Percentiles rank a stretch among this genome's conserved stretches.
phyloP scores from a whole-genome alignment of 164 flowering plant genomes.

The Warburgia ugandensis region DNA sequence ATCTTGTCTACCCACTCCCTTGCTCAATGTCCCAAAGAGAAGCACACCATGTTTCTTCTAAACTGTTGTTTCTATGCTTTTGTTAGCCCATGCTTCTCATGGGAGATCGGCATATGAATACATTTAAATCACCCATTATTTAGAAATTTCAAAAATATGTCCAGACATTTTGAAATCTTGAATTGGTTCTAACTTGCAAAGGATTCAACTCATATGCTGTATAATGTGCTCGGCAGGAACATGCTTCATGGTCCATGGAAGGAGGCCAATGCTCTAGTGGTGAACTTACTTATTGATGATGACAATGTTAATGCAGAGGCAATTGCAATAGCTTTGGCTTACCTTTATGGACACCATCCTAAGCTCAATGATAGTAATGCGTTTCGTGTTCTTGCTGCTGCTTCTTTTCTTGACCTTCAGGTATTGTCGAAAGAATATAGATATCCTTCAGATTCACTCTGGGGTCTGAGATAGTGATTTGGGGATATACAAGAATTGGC shows the following conservation, averaged over 20 bases:
- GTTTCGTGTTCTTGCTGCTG: slow-evolving; percentile 96
- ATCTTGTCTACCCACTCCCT: no score
- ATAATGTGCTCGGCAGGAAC: slow-evolving; percentile 49
- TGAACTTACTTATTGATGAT: slow-evolving; percentile 84
- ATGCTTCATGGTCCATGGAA: slow-evolving; percentile 99
- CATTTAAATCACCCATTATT: no score
- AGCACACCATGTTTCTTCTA: no score
- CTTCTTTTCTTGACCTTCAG: slow-evolving; percentile 98
- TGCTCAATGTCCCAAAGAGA: no score
- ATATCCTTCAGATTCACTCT: no score
- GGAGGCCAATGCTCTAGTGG: slow-evolving; percentile 70
- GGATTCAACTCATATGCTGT: background rate
- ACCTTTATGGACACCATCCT: slow-evolving; percentile 89
- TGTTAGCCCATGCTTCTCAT: no score
- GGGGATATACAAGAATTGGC: no score
- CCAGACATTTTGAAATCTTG: background rate
- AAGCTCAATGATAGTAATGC: slow-evolving; percentile 88
- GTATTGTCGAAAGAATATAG: slow-evolving; percentile 30
- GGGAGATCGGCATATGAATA: no score
- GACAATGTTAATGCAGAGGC: slow-evolving; percentile 82
- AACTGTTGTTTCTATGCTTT: no score
- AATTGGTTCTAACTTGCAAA: background rate
- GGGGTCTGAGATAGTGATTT: no score
- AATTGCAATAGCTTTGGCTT: slow-evolving; percentile 81
- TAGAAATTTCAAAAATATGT: no score